Base-by-base conservation (phyloP, 2,329 filamentous ascomycete species). In the Monosporascus sp. region DNA sequence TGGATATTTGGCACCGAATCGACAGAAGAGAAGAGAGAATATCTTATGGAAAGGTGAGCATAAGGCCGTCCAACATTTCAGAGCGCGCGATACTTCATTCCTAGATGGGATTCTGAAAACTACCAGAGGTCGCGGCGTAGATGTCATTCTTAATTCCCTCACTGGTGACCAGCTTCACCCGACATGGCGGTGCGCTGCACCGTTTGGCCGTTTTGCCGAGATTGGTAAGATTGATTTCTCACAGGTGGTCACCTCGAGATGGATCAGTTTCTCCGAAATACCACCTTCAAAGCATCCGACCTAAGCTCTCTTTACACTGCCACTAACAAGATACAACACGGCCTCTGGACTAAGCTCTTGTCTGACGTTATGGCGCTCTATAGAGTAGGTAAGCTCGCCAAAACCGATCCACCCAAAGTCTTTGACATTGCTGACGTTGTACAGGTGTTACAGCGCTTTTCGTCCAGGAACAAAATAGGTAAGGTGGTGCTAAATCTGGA, bases 241-340 rank as follows among this genome's bases (percentile, higher is more conserved):
- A 63, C 67, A 20, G 71, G 70, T 24, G 67, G 65, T 5, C 55
- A 57, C 6, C 61, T 74, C 8, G 65, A 72, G 9, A 72, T 77
- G 62, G 57, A 65, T 2, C 61, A 62, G 2, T 77, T 77, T 49
- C 64, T 66, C 4, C 56, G 68, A 5, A 75, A 72, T 41, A 63
- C 69, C 3, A 69, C 65, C 6, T 76, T 76, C 50, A 60, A 70
- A 0, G 69, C 68, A 0, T 66, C 76, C 3, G 70, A 76, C 54
- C 55, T 76, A 4, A 45, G 37, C 18, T 28, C 49, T 7, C 8
- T 58, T 7, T 58, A 48, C 31, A 31, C 53, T 5, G 40, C 48
- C 9, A 37, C 17, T 38, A 41, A 44, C 4, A 38, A 44, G 17
- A n/a, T 8, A 9, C 40, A 43, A 17, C 40, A 43, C 40, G n/a